Evolutionary conservation across 768 basidiomycete species (phyloP), one percentile per base, ranked within the genome.

Genomic region (Mycena galopus): DNA sequence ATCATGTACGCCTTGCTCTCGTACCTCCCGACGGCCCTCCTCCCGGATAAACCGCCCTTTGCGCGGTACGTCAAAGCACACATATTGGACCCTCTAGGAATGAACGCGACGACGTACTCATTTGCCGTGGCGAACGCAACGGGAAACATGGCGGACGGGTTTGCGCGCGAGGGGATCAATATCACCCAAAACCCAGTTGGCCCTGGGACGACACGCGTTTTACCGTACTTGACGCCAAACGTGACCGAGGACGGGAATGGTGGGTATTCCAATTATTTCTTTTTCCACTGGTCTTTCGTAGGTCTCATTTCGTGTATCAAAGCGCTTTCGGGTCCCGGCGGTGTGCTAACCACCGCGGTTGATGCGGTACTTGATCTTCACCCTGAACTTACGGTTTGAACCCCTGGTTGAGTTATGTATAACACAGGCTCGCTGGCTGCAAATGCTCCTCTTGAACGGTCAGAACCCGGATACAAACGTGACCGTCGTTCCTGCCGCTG

Each of bases 71-170:
- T 57, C n/a, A 57, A 8, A 53, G 29, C 62, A 12, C 29, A 69
- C 53, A 47, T 69, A 4, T 2, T 69, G 19, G 55, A 33, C 12
- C 68, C 61, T 2, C 39, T 69, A 2, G 68, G 68, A 6, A 11
- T 69, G 51, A 69, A 69, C 32, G 56, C 60, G 21, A 63, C 53
- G 29, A 64, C 55, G 14, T 69, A 69, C 42, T 69, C 68, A 14
- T 64, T 69, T n/a, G 53, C 60, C 10, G 29, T 19, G 17, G 68
- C 62, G 6, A 64, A 57, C 25, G 42, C n/a, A 9, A 69, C 61
- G 4, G 68, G 68, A 19, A 32, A 35, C 21, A n/a, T 69, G 53
- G 61, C 61, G 3, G 61, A 69, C 8, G 68, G 61, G 10, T 69
- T 69, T 27, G 29, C 53, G 17, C 57, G 67, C 4, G 39, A 47